Base-by-base conservation (phyloP, 2,329 filamentous ascomycete species). In the Blastomyces silverae region DNA sequence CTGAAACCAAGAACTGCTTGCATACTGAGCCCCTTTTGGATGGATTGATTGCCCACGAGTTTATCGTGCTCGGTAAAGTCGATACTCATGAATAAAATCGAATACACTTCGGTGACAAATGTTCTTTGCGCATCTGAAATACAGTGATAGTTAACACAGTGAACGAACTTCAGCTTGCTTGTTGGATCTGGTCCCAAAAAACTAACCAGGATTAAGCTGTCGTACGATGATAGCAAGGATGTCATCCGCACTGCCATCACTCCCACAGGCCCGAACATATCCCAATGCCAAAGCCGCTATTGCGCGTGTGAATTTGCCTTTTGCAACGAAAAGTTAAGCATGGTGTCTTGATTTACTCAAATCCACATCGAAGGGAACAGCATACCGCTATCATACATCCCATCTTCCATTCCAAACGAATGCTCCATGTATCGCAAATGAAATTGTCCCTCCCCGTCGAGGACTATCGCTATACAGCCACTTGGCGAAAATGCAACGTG, bases 31-130 rank as follows among this genome's bases (percentile, higher is more conserved):
- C 87, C 90, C 64, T 90, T 83, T 66, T 91, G 89, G 57, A 97
- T 83, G 46, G 87, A 82, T 2, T 82, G 80, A 71, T 94, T 92
- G 66, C 87, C 82, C 68, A 94, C 84, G 44, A 96, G 79, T 65
- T 87, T 82, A 73, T 93, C 87, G 69, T 89, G 85, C 66, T 96
- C 90, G 0, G 91, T 89, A 72, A 92, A 95, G 77, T 97, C 93
- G 59, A 92, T 85, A 61, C 87, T 86, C 39, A 90, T 82, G 67
- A 87, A 88, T 62, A 92, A 79, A 65, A 89, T 85, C 52, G 85
- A 82, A 62, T 90, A 86, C 15, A 92, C 79, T 68, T 90, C 87
- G 52, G 80, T 82, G 62, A 90, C 79, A 80, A 87, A 87, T 65
- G 87, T 81, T 53, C 82, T 80, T 63, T 85, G 79, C 68, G 89